Conservation (phyloP, 352 stramenopile genomes). For the Pythium periplocum region DNA sequence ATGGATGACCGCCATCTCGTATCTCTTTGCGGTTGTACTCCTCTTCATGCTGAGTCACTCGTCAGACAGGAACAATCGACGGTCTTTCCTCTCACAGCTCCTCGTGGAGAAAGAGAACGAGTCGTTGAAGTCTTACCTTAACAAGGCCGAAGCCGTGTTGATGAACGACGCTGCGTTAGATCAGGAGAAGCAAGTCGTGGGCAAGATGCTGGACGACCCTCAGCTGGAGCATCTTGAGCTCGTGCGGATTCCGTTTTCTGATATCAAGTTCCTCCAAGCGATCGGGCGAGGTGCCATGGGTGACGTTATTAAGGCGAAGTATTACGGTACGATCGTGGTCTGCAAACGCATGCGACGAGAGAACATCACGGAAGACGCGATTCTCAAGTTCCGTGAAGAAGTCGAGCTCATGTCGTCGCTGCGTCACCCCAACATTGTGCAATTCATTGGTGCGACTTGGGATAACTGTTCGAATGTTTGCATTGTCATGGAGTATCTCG, state of each 20-base stretch:
- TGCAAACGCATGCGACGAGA: slow-evolving; percentile 87
- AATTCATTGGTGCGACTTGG: slow-evolving; percentile 87
- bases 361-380: slow-evolving; percentile 60
- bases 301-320: slow-evolving; percentile 87
- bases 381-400: slow-evolving; percentile 80
- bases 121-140: slow-evolving; percentile 69
- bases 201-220: slow-evolving; percentile 53
- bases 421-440: slow-evolving; percentile 84
- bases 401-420: slow-evolving; percentile 85
- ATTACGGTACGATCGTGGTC: slow-evolving; percentile 83
- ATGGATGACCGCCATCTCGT: slow-evolving; percentile 60
- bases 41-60: slow-evolving; percentile 77
- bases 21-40: slow-evolving; percentile 58
- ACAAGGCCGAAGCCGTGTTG: slow-evolving; percentile 73
- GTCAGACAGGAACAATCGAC: slow-evolving; percentile 70
- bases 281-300: slow-evolving; percentile 79
- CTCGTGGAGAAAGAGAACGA: slow-evolving; percentile 85
- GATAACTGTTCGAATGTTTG: slow-evolving; percentile 86
- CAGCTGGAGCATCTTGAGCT: slow-evolving; percentile 76
- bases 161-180: slow-evolving; percentile 75
- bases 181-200: slow-evolving; percentile 68
- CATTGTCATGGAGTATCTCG: slow-evolving; percentile 88
- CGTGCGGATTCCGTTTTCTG: slow-evolving; percentile 77
- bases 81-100: slow-evolving; percentile 79
- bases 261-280: slow-evolving; percentile 76